Evolutionary conservation across 139 green algal species (phyloP), one percentile per base, ranked within the genome.

Genomic region (Chlorella ohadii): DNA sequence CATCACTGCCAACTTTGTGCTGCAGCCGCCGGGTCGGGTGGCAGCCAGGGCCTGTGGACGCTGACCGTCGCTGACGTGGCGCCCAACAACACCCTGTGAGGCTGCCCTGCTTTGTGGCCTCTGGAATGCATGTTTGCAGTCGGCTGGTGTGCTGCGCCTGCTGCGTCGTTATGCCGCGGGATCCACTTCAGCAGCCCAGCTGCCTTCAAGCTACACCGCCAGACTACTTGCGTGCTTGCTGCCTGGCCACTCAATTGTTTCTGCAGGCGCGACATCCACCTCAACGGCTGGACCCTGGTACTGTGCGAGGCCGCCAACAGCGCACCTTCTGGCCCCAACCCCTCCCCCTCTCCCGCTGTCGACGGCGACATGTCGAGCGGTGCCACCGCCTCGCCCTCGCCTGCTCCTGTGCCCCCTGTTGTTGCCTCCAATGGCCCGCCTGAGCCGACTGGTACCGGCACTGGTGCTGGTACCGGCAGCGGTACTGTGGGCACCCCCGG

Each of bases 11-110:
- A n/a, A n/a, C 39, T 3, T 44, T 4, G 2, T 20, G 27, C n/a
- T 70, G 74, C 75, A 71, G 57, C 71, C 34, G 82, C 70, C 4
- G 71, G 68, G 36, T 55, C 57, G 0, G 83, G 83, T 38, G 83
- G 83, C 73, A 84, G 56, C 72, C 83, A 87, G 41, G 83, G 83
- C 71, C 17, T 64, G 56, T 87, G 83, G 83, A 75, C 39, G 4
- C 59, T 87, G 27, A 44, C 38, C 27, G 65, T 87, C 27, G 57
- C 61, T 28, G 83, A 87, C n/a, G 72, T 87, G 20, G 83, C 83
- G 7, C 83, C 83, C 71, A 87, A 87, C 39, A 65, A 75, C 56
- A 87, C 71, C 9, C 57, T 87, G 81, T 81, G 75, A 81, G 75
- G 17, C 27, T 41, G 41, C 41, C 25, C 27, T 33, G n/a, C n/a